These are phyloP conservation scores for Polychaeton citri DNA, from an alignment of 2,329 filamentous ascomycete genomes.

Conservation along the genomic window DNA sequence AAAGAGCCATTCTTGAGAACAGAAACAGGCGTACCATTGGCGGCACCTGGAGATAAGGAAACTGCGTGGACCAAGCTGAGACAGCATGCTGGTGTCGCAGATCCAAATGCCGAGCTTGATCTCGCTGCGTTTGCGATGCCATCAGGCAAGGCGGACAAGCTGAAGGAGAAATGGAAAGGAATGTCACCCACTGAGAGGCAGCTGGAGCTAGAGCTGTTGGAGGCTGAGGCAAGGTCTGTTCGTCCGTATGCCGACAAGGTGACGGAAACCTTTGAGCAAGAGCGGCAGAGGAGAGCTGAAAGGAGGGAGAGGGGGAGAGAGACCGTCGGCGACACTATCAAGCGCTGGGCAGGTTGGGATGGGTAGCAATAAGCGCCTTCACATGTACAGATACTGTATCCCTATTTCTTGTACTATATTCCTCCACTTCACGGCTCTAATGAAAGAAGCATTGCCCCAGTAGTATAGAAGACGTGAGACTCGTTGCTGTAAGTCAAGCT, in stretches of 20 bases:
- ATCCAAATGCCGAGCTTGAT: slow-evolving; percentile 3
- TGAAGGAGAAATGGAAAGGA: slow-evolving; percentile 29
- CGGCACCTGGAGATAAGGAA: slow-evolving; percentile 14
- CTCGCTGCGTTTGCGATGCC: slow-evolving; percentile 33
- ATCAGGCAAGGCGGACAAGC: slow-evolving; percentile 42
- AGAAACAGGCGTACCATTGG: slow-evolving; percentile 46
- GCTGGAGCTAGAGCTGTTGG: slow-evolving; percentile 50
- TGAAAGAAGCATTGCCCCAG: too few species aligned
- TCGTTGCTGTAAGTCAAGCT: too few species aligned
- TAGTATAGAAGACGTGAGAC: too few species aligned
- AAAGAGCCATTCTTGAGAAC: slow-evolving; percentile 9
- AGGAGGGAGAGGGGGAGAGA: slow-evolving; percentile 43
- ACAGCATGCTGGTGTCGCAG: slow-evolving; percentile 10
- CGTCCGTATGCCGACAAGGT: slow-evolving; percentile 45
- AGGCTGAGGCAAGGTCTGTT: slow-evolving; percentile 49
- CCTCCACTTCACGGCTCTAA: too few species aligned
- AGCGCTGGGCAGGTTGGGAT: slow-evolving; percentile 20
- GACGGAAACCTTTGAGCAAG: slow-evolving; percentile 41
- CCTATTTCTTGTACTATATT: too few species aligned
- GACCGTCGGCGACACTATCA: slow-evolving; percentile 29
- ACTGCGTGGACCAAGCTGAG: slow-evolving; percentile 17
- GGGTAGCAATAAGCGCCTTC: slow-evolving; percentile 3
- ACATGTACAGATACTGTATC: too few species aligned
- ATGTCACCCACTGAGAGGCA: slow-evolving; percentile 38
- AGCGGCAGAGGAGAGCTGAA: slow-evolving; percentile 40